A percentile compares a stretch with the other conserved stretches of the same genome.
Conservation (phyloP, 208 protist genomes). For the Strigomonas galati region DNA sequence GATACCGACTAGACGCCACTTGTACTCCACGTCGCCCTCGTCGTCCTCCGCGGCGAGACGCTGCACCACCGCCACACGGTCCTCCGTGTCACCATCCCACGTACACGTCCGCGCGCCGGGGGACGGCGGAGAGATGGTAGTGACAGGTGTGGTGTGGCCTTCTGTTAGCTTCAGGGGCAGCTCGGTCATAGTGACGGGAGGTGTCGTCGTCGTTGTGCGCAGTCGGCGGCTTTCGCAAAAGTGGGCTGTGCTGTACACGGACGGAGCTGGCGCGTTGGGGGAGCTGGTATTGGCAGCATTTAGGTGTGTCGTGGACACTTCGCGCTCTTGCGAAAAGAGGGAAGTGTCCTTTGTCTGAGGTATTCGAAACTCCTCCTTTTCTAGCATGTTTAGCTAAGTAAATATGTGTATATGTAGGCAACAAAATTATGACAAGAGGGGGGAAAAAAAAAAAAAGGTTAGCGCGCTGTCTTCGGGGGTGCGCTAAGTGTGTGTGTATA, state of each 20-base stretch:
- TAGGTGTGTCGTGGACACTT: too few species aligned
- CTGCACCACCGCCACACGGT: background rate
- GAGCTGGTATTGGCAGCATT: too few species aligned
- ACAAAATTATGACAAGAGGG: constrained; percentile 21
- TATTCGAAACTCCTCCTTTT: constrained; percentile 45
- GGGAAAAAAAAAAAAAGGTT: constrained; percentile 7
- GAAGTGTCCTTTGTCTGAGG: too few species aligned
- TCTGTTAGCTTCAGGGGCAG: too few species aligned
- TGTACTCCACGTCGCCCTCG: constrained; percentile 96
- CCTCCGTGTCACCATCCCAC: background rate
- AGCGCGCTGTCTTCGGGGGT: too few species aligned
- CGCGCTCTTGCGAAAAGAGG: too few species aligned
- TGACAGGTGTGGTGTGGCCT: background rate
- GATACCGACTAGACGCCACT: constrained; percentile 89
- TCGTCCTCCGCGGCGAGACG: constrained; percentile 85
- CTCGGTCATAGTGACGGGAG: too few species aligned
- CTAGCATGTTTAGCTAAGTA: constrained; percentile 11
- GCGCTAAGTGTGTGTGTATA: too few species aligned
- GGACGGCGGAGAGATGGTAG: background rate
- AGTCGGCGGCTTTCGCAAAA: constrained; percentile 15
- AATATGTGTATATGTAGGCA: constrained; percentile 11
- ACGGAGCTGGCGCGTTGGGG: background rate
- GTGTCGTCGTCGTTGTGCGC: background rate
- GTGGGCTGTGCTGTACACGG: constrained; percentile 8
- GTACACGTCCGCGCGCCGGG: background rate